Evolutionary conservation across 2,329 filamentous ascomycete genomes (phyloP).

Genomic region (Aotearoamyces nothofagi): DNA sequence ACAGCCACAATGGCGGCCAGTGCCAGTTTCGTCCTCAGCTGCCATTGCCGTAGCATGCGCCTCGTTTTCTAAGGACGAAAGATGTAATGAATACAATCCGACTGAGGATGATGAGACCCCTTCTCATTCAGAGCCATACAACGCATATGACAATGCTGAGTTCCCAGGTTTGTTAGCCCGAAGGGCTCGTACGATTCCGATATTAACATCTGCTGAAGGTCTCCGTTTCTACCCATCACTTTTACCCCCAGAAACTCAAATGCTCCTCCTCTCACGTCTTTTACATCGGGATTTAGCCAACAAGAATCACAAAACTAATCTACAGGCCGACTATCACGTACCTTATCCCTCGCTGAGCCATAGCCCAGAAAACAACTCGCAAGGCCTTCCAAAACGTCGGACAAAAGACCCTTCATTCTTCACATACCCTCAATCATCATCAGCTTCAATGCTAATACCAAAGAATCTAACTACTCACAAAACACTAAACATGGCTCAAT

Average conservation of each 20-base stretch:
- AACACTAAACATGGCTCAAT: constrained; percentile 51
- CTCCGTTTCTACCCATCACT: constrained; percentile 63
- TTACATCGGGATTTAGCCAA: constrained; percentile 66
- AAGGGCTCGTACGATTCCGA: too few relatives aligned
- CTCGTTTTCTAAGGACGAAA: too few relatives aligned
- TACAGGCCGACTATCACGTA: constrained; percentile 66
- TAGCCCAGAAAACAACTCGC: constrained; percentile 3
- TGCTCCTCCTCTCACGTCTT: constrained; percentile 52
- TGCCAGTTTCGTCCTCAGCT: too few relatives aligned
- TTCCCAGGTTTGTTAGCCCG: too few relatives aligned
- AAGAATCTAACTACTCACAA: constrained; percentile 43
- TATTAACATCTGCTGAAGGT: too few relatives aligned
- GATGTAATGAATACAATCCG: too few relatives aligned
- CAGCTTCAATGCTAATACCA: constrained; percentile 31
- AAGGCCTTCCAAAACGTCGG: neutral
- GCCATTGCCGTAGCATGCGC: too few relatives aligned
- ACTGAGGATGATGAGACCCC: too few relatives aligned
- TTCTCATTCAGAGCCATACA: too few relatives aligned
- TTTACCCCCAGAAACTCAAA: constrained; percentile 56
- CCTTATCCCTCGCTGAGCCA: constrained; percentile 30
- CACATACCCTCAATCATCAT: constrained; percentile 32
- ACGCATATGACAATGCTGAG: constrained; percentile 16
- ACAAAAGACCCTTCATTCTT: constrained; percentile 33
- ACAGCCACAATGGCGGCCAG: constrained; percentile 10
- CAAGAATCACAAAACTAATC: constrained; percentile 66